Evolutionary conservation across 2,329 filamentous ascomycete genomes (phyloP).

Genomic region (Microdochium trichocladiopsis): DNA sequence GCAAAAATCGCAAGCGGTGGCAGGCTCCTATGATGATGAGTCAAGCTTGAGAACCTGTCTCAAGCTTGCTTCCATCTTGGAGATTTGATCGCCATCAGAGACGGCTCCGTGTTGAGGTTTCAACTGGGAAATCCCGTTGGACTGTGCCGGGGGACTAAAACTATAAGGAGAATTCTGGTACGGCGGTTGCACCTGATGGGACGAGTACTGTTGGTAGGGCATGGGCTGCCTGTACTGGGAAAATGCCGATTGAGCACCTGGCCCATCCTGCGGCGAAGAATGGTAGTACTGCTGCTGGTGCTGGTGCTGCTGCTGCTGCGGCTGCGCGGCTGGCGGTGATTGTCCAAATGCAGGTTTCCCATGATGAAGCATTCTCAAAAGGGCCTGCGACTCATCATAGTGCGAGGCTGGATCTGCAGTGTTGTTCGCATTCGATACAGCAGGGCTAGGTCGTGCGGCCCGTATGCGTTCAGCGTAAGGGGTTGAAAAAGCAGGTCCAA

Average conservation of each 20-base stretch:
- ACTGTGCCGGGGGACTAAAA: not conserved
- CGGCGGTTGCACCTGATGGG: constrained; percentile 4
- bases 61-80: constrained; percentile 46
- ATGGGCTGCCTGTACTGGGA: constrained; percentile 2
- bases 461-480: constrained; percentile 56
- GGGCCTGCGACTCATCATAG: constrained; percentile 6
- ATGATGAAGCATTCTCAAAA: constrained; percentile 2
- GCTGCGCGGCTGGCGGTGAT: constrained; percentile 9
- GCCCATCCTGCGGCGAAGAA: not conserved
- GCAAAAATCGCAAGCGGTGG: not conserved
- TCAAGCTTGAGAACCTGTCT: constrained; percentile 42
- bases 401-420: not conserved
- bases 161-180: not conserved
- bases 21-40: constrained; percentile 7
- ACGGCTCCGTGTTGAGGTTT: not conserved
- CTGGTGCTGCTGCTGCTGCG: constrained; percentile 13
- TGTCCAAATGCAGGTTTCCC: constrained; percentile 2
- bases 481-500: constrained; percentile 63
- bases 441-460: constrained; percentile 32
- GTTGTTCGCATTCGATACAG: not conserved
- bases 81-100: constrained; percentile 23
- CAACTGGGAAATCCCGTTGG: constrained; percentile 1
- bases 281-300: constrained; percentile 6
- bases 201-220: constrained; percentile 20
- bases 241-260: not conserved